Conservation (phyloP, 129 eudicot species). For the Pseudognaphalium luteoalbum region DNA sequence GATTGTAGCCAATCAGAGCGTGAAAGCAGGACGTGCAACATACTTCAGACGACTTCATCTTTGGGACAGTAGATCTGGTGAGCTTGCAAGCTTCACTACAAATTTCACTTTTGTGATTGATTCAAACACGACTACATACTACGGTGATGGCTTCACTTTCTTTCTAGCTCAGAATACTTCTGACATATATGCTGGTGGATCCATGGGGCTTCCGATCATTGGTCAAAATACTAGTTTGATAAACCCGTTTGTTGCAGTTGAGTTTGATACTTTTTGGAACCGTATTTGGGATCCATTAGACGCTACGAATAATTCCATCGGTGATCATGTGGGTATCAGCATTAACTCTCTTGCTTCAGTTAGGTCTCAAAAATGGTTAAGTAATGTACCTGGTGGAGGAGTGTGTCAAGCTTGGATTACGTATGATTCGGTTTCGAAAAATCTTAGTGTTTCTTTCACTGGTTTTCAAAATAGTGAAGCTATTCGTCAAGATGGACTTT, state of each 20-base stretch:
- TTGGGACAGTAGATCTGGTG: conserved; percentile 26
- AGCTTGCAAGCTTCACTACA: conserved; percentile 38
- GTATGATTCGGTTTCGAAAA: conserved; percentile 33
- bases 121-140: neutral
- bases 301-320: neutral
- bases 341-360: conserved; percentile 39
- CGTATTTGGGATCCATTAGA: conserved; percentile 26
- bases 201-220: conserved; percentile 32
- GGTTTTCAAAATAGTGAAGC: conserved; percentile 26
- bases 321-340: conserved; percentile 44
- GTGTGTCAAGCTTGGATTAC: conserved; percentile 45
- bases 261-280: conserved; percentile 46
- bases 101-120: conserved; percentile 37
- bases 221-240: neutral
- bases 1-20: neutral
- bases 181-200: neutral
- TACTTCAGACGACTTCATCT: conserved; percentile 34
- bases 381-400: conserved; percentile 28
- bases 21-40: conserved; percentile 13
- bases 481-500: conserved; percentile 22
- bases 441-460: conserved; percentile 37
- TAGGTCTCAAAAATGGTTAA: conserved; percentile 27
- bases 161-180: conserved; percentile 33
- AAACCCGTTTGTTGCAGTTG: conserved; percentile 47
- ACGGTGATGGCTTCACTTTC: conserved; percentile 37